These are phyloP conservation scores for Septoria petroselini DNA, from an alignment of 2,329 filamentous ascomycete species.

Conservation along the genomic window DNA sequence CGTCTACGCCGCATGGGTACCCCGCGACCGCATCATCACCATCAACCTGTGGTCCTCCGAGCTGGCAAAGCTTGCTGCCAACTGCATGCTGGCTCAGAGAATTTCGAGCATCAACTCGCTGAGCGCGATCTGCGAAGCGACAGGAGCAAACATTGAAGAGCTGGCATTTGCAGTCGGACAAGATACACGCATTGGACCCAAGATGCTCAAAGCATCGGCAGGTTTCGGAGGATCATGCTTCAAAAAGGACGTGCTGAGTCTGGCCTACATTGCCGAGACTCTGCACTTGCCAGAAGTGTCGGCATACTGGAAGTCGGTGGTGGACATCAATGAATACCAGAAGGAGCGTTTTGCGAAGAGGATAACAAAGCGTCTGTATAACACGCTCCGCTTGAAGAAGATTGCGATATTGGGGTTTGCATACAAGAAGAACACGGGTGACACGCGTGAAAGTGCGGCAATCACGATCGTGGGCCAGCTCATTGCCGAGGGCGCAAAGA, in stretches of 20 bases:
- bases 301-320: constrained; percentile 70
- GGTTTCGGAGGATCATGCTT: constrained; percentile 81
- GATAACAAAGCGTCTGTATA: constrained; percentile 65
- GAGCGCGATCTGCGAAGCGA: constrained; percentile 74
- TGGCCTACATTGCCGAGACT: constrained; percentile 70
- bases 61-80: constrained; percentile 73
- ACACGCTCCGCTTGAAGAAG: constrained; percentile 67
- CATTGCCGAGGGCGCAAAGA: constrained; percentile 60
- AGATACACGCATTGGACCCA: constrained; percentile 68
- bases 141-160: constrained; percentile 72
- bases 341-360: constrained; percentile 65
- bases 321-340: constrained; percentile 74
- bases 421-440: constrained; percentile 76
- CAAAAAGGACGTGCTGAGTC: constrained; percentile 72
- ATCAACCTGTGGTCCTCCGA: constrained; percentile 77
- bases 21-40: constrained; percentile 62
- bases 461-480: constrained; percentile 65
- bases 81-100: constrained; percentile 75
- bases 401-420: constrained; percentile 69
- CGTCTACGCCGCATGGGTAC: constrained; percentile 71
- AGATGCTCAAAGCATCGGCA: constrained; percentile 70
- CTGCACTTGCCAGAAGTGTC: constrained; percentile 68
- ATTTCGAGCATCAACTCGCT: constrained; percentile 80
- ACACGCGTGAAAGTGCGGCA: constrained; percentile 69
- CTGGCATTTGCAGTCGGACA: constrained; percentile 63